Evolutionary conservation across 371 early-diverging fungal species (phyloP), one percentile per base, ranked within the genome.

Genomic region (Conidiobolus coronatus): DNA sequence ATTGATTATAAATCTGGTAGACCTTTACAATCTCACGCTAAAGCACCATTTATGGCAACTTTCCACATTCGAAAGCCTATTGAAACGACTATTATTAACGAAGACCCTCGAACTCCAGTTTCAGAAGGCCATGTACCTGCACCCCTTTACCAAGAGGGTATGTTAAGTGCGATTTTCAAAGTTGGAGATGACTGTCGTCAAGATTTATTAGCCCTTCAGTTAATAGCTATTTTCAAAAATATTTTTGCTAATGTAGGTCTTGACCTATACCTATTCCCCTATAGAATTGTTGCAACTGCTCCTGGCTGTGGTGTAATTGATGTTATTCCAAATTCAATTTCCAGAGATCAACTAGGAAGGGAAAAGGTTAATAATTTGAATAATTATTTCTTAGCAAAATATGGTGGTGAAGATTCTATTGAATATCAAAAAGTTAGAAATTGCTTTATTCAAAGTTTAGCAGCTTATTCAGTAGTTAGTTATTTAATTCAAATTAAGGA

Each of bases 1-100:
- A 93, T 99, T 58, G 88, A 97, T 56, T 82, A 90, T 52, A 71
- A 72, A 15, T 92, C 93, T 12, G 98, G 99, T 15, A 61, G 88
- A 14, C 94, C 97, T 21, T 70, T 99, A 38, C 99, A 99, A 63
- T 80, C 81, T 51, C 97, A 97, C 57, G 98, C 99, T 45, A 99
- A 99, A 67, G 94, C 98, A 0, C 99, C 99, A 4, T 99, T 94
- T 59, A 89, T 99, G 95, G 98, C 96, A 2, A 90, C 98, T 1
- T 98, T 98, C 65, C 75, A 86, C 52, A 79, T 96, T 41, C 66
- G 72, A 52, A 77, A 71, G 57, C 67, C 65, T 18, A 53, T 57
- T 3, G 61, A 63, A 38, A 59, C 64, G 33, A 57, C 61, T 2
- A 71, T 61, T 14, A 58, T 67, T 41, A 62, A 67, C 24, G 68